These are phyloP conservation scores for Yarrowia phangngaensis DNA, from an alignment of 805 yeast genomes.

Conservation along the genomic window DNA sequence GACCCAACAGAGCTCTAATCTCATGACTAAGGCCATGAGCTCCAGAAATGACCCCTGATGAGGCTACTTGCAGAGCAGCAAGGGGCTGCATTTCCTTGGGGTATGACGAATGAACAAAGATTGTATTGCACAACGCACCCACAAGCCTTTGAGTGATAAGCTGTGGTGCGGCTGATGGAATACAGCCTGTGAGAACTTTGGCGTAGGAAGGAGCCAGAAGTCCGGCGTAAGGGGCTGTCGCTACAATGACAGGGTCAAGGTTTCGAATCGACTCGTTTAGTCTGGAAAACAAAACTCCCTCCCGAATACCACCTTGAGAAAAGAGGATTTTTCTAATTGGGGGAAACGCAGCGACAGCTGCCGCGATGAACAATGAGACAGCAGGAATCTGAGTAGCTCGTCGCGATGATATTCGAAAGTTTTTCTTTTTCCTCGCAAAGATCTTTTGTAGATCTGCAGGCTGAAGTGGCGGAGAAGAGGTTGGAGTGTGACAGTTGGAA, in stretches of 20 bases:
- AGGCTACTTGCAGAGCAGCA: conserved; percentile 67
- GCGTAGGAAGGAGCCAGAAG: conserved; percentile 56
- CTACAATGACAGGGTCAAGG: conserved; percentile 66
- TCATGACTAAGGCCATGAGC: conserved; percentile 72
- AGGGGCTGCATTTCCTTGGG: conserved; percentile 74
- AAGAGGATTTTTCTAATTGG: conserved; percentile 59
- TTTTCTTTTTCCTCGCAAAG: conserved; percentile 39
- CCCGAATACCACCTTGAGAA: conserved; percentile 74
- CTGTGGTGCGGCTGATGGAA: conserved; percentile 56
- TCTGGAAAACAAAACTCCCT: conserved; percentile 64
- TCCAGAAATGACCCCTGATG: conserved; percentile 71
- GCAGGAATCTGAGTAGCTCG: conserved; percentile 67
- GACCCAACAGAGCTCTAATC: conserved; percentile 65
- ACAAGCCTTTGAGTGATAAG: conserved; percentile 58
- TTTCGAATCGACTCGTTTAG: conserved; percentile 54
- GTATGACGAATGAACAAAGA: conserved; percentile 72
- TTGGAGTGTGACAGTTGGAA: conserved; percentile 39
- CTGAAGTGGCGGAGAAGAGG: conserved; percentile 26
- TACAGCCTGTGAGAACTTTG: conserved; percentile 51
- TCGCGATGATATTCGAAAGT: conserved; percentile 64
- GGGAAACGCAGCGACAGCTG: conserved; percentile 60
- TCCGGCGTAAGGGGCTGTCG: conserved; percentile 70
- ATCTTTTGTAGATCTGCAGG: conserved; percentile 18
- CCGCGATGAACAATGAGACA: conserved; percentile 58
- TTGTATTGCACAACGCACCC: conserved; percentile 68